Evolutionary conservation across 192 early-diverging fungal genomes (phyloP).

Genomic region (Umbelopsis ramanniana): DNA sequence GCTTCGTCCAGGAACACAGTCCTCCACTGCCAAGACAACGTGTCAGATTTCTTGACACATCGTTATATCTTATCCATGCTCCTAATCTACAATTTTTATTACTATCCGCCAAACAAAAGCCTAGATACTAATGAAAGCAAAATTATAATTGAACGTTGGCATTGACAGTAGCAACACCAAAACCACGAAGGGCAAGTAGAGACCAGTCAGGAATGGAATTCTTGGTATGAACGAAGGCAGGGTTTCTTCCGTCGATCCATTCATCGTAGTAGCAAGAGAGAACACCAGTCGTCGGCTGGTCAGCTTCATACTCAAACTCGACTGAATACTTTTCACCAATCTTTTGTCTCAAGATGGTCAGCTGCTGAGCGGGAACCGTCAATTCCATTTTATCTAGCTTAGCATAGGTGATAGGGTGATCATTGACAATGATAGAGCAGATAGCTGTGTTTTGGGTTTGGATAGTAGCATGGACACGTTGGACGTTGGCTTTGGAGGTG

Average conservation of each 20-base stretch:
- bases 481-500: background rate
- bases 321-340: constrained; percentile 13
- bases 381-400: background rate
- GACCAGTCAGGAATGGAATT: constrained; percentile 39
- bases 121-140: background rate
- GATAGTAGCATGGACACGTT: background rate
- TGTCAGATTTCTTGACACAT: too few species aligned
- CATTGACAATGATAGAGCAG: constrained; percentile 7
- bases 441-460: constrained; percentile 9
- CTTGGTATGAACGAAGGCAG: constrained; percentile 47
- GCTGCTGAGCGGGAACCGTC: background rate
- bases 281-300: constrained; percentile 30
- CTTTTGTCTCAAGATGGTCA: constrained; percentile 11
- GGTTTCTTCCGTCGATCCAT: constrained; percentile 51
- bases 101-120: too few species aligned
- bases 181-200: constrained; percentile 37
- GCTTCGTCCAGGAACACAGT: too few species aligned
- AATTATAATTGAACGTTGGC: background rate
- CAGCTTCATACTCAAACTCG: constrained; percentile 26
- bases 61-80: too few species aligned
- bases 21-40: too few species aligned
- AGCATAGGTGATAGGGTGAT: background rate
- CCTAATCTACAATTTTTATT: too few species aligned
- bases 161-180: constrained; percentile 28
- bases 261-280: constrained; percentile 56